These are phyloP conservation scores for Candida tibetensis DNA, from an alignment of 805 yeast species.

Conservation along the genomic window DNA sequence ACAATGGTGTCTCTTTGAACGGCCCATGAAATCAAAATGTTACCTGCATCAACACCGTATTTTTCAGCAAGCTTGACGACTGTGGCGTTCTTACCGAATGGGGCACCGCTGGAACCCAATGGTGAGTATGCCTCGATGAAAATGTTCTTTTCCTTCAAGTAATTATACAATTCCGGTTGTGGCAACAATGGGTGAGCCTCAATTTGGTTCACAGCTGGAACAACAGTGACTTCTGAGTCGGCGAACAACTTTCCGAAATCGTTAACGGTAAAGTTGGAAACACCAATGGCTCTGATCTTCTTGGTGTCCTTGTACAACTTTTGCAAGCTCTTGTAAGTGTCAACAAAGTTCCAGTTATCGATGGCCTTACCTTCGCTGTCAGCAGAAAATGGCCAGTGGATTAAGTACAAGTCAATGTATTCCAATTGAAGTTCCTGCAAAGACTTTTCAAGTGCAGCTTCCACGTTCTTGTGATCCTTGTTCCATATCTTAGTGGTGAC, in stretches of 20 bases:
- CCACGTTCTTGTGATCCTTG: constrained; percentile 50
- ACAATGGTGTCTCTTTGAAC: constrained; percentile 37
- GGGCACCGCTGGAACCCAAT: constrained; percentile 35
- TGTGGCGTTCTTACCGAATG: constrained; percentile 32
- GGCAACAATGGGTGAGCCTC: constrained; percentile 38
- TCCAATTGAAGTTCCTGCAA: constrained; percentile 63
- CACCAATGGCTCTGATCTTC: constrained; percentile 34
- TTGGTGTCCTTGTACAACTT: constrained; percentile 17
- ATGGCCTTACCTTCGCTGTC: constrained; percentile 22
- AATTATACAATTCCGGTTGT: constrained; percentile 16
- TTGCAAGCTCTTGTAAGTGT: constrained; percentile 35
- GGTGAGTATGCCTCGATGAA: constrained; percentile 29
- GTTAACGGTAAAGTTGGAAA: constrained; percentile 32
- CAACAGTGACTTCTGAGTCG: constrained; percentile 16
- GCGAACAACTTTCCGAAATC: constrained; percentile 25
- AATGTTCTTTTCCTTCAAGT: constrained; percentile 15
- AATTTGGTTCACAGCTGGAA: constrained; percentile 35
- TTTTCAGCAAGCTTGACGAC: constrained; percentile 29
- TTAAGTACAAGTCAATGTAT: constrained; percentile 71
- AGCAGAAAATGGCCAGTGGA: constrained; percentile 78
- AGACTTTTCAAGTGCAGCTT: constrained; percentile 52
- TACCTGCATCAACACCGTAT: constrained; percentile 31
- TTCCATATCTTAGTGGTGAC: constrained; percentile 70
- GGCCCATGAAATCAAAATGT: constrained; percentile 40
- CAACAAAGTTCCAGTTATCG: constrained; percentile 26